Evolutionary conservation across 2,329 filamentous ascomycete species (phyloP), one percentile per base, ranked within the genome.

Genomic region (Amauroascus verrucosus): DNA sequence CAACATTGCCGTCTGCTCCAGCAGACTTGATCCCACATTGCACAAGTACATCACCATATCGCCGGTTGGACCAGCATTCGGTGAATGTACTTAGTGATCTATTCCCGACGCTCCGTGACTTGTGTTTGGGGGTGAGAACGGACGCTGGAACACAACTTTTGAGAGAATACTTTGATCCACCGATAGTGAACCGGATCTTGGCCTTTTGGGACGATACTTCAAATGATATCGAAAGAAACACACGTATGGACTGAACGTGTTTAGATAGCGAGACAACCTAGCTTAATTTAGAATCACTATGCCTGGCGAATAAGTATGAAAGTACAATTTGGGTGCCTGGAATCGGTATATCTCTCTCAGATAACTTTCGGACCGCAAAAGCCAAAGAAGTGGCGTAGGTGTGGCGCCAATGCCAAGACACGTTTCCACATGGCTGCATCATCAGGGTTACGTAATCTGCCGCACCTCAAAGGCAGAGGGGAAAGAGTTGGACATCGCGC

Each of bases 201-300:
- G 62, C 63, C 11, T 72, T 72, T 56, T 73, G 71, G 70, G 57
- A 51, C 37, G 32, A 18, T 28, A 4, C 40, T 18, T 30, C 30
- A 13, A 28, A 38, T 38, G 30, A 38, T 13, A 26, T 16, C 9
- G 45, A 3, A 51, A 20, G 20, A 16, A 18, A 43, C 5, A 6
- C 37, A 40, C 18, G n/a, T 18, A 40, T 18, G 11, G 9, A 30
- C 9, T 30, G 26, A 30, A 30, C 26, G 26, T 9, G 9, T 30
- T 9, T 9, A 30, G 26, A 30, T 30, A 30, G 26, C 9, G 4
- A 30, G 26, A 30, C 26, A 30, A 30, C 5, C 26, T 30, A 30
- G 5, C n/a, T n/a, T n/a, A n/a, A n/a, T n/a, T n/a, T n/a, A n/a
- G n/a, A n/a, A n/a, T n/a, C n/a, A n/a, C n/a, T n/a, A n/a, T n/a